A percentile compares a stretch with the other conserved stretches of the same genome.
These are phyloP conservation scores for Porogramme epimiltina DNA, from an alignment of 1,284 basidiomycete species.

Conservation along the genomic window DNA sequence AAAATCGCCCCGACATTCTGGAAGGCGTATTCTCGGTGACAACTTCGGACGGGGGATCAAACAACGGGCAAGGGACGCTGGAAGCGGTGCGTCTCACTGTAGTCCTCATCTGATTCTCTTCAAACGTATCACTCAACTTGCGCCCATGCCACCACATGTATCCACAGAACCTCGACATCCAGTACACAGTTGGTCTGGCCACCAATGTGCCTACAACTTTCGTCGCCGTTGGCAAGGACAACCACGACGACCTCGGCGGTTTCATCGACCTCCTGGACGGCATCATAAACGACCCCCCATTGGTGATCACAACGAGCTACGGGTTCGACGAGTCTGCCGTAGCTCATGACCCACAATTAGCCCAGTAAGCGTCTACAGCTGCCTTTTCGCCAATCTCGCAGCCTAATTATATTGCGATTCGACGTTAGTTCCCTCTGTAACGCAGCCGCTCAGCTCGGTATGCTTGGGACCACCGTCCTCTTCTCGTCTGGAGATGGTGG, in stretches of 20 bases:
- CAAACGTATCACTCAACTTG: too few relatives aligned
- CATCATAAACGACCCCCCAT: conserved; percentile 31
- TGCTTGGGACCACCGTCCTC: conserved; percentile 58
- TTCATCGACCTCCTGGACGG: conserved; percentile 33
- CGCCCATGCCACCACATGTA: neutral
- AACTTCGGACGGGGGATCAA: neutral
- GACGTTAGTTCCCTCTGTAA: conserved; percentile 46
- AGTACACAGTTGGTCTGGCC: conserved; percentile 64
- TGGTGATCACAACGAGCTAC: conserved; percentile 42
- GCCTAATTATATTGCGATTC: neutral
- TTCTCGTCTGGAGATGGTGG: conserved; percentile 69
- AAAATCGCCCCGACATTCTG: neutral
- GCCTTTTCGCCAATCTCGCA: neutral
- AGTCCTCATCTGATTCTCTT: neutral
- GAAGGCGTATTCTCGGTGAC: neutral
- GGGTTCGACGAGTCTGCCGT: conserved; percentile 49
- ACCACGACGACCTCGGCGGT: conserved; percentile 17
- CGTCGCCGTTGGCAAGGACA: conserved; percentile 10
- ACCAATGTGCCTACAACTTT: conserved; percentile 37
- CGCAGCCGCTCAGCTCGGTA: conserved; percentile 66
- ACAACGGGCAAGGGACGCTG: neutral
- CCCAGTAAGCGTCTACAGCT: conserved; percentile 43
- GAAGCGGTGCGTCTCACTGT: conserved; percentile 9
- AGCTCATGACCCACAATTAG: conserved; percentile 43
- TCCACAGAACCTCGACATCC: conserved; percentile 52